These are phyloP conservation scores for Sporothrix euskadiensis DNA, from an alignment of 2,329 filamentous ascomycete species.

Conservation along the genomic window DNA sequence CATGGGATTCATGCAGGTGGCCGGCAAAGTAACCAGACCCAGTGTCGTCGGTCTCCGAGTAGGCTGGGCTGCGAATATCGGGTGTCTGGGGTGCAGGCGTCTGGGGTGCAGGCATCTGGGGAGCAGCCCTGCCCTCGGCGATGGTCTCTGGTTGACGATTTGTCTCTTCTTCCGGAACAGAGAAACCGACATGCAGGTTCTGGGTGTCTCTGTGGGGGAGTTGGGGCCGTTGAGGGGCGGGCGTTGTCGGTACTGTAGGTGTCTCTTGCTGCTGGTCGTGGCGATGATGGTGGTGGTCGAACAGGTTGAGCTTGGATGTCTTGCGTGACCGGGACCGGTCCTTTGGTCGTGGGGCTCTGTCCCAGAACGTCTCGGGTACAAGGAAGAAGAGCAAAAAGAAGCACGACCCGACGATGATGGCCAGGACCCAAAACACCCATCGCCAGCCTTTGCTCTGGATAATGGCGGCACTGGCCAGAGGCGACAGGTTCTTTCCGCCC, in stretches of 20 bases:
- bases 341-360: slow-evolving; percentile 65
- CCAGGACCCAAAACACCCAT: slow-evolving; percentile 89
- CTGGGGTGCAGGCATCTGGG: background rate
- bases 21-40: background rate
- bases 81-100: background rate
- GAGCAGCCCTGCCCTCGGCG: background rate
- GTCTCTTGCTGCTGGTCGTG: background rate
- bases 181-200: slow-evolving; percentile 60
- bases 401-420: slow-evolving; percentile 74
- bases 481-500: slow-evolving; percentile 87
- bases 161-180: slow-evolving; percentile 37
- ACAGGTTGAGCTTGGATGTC: slow-evolving; percentile 18
- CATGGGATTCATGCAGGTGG: background rate
- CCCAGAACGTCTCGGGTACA: slow-evolving; percentile 95
- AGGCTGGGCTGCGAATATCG: background rate
- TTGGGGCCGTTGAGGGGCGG: slow-evolving; percentile 1
- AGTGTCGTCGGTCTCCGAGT: background rate
- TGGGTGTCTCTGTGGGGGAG: slow-evolving; percentile 23
- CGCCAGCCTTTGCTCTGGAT: slow-evolving; percentile 79
- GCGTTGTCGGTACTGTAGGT: background rate
- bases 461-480: slow-evolving; percentile 80
- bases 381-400: slow-evolving; percentile 79
- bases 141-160: background rate
- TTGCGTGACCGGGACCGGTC: slow-evolving; percentile 17
- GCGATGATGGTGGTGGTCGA: background rate